Evolutionary conservation across 1,139 yeast species (phyloP).

Genomic region (Debaryomyces psychrophilus): DNA sequence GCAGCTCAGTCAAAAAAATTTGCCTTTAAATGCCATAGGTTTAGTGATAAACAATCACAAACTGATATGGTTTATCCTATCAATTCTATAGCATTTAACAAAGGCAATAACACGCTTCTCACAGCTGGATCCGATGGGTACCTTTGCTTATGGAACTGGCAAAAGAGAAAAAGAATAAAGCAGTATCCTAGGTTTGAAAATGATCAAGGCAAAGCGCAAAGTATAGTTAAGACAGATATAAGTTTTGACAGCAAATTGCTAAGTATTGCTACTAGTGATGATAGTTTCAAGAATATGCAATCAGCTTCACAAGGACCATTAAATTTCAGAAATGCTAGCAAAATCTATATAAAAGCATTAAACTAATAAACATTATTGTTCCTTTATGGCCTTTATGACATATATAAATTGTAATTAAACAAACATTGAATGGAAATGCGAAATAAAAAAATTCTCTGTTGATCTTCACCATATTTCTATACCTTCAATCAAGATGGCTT

Average conservation of each 20-base stretch:
- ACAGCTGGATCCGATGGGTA: slow-evolving; percentile 83
- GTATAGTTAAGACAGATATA: slow-evolving; percentile 55
- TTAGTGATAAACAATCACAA: slow-evolving; percentile 40
- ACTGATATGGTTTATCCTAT: slow-evolving; percentile 77
- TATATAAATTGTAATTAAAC: neutral
- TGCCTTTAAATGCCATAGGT: slow-evolving; percentile 85
- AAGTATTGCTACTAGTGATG: slow-evolving; percentile 69
- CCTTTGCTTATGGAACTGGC: slow-evolving; percentile 78
- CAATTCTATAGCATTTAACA: slow-evolving; percentile 63
- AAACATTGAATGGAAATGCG: neutral
- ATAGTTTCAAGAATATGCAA: slow-evolving; percentile 43
- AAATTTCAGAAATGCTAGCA: slow-evolving; percentile 17
- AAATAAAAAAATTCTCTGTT: neutral
- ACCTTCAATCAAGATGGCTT: neutral
- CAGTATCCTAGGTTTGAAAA: slow-evolving; percentile 53
- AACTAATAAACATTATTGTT: neutral
- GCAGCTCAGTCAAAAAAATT: slow-evolving; percentile 55
- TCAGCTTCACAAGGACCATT: slow-evolving; percentile 16
- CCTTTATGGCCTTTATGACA: neutral
- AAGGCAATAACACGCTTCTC: slow-evolving; percentile 51
- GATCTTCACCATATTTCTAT: neutral
- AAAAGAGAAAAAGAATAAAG: slow-evolving; percentile 60
- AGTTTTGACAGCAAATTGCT: slow-evolving; percentile 35
- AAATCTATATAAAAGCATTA: slow-evolving; percentile 15
- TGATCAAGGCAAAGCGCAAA: slow-evolving; percentile 21